Evolutionary conservation across 495 filamentous ascomycete species (phyloP), one percentile per base, ranked within the genome.

Genomic region (Hypoxylon trugodes): DNA sequence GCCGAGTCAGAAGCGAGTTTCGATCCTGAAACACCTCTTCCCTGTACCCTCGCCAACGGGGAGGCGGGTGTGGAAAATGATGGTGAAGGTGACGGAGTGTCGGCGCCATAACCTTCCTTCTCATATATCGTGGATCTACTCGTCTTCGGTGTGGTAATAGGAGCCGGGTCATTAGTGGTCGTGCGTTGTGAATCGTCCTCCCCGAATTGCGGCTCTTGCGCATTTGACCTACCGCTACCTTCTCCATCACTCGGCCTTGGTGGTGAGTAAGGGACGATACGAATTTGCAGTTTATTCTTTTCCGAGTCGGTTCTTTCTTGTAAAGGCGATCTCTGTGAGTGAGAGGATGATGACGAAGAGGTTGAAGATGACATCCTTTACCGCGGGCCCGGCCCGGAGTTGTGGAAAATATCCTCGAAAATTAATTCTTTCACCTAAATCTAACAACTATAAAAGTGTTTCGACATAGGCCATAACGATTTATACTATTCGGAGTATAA

Each of bases 231-330:
- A 28, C 53, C 40, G 18, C 59, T 37, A 15, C 33, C 69, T 46
- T 71, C 68, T 13, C 73, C 74, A 35, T 67, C 61, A 18, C 73
- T 69, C 38, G 75, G 66, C 21, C 74, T 70, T n/a, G 79, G 78
- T 22, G 82, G 82, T 10, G 80, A 78, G 51, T 79, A 81, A 10
- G 81, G 84, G 60, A 89, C 72, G 67, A 86, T 73, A 55, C 82
- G 78, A 62, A 84, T 78, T 42, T 74, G 76, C 6, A 72, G 69
- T 25, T 73, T 74, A 68, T 86, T 86, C 66, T 72, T 80, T 58
- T 84, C 77, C 60, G 86, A 86, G 28, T 81, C 74, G 15, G 79
- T 79, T 56, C 84, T 80, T 65, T 86, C 80, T 69, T 81, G 81
- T 52, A 88, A 77, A 40, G 87, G 83, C 22, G 49, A 42, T 48